Conservation (phyloP, 139 green algal species). For the Zygnema circumcarinatum region DNA sequence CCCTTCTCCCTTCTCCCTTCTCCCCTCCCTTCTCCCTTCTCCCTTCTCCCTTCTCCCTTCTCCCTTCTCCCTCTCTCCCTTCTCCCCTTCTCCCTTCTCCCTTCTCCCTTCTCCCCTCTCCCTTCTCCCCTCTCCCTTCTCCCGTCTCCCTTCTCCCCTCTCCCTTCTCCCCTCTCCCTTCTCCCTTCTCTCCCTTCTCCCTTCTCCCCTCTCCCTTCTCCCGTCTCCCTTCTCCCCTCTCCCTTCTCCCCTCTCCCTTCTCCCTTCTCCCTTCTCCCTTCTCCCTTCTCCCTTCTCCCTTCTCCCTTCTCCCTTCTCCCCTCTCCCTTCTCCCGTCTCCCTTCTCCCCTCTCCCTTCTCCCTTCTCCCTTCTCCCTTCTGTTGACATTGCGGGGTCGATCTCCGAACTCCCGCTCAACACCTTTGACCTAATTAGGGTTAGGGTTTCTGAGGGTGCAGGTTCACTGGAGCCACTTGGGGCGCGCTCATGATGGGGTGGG, state of each 20-base stretch:
- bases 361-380: neutral
- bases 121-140: too few relatives aligned
- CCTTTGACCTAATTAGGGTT: neutral
- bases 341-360: neutral
- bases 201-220: neutral
- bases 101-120: too few relatives aligned
- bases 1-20: neutral
- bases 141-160: too few relatives aligned
- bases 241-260: neutral
- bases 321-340: neutral
- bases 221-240: neutral
- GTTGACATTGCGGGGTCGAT: neutral
- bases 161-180: too few relatives aligned
- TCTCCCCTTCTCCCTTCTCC: too few relatives aligned
- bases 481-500: slow-evolving; percentile 73
- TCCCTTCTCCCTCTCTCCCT: neutral
- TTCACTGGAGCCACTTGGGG: slow-evolving; percentile 69
- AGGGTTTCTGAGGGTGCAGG: slow-evolving; percentile 39
- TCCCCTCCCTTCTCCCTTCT: neutral
- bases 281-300: neutral
- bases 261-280: neutral
- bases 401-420: neutral
- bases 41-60: neutral
- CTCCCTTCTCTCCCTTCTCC: neutral
- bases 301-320: neutral